Evolutionary conservation across 2,329 filamentous ascomycete species (phyloP), one percentile per base, ranked within the genome.

Genomic region (Zymoseptoria pseudotritici): DNA sequence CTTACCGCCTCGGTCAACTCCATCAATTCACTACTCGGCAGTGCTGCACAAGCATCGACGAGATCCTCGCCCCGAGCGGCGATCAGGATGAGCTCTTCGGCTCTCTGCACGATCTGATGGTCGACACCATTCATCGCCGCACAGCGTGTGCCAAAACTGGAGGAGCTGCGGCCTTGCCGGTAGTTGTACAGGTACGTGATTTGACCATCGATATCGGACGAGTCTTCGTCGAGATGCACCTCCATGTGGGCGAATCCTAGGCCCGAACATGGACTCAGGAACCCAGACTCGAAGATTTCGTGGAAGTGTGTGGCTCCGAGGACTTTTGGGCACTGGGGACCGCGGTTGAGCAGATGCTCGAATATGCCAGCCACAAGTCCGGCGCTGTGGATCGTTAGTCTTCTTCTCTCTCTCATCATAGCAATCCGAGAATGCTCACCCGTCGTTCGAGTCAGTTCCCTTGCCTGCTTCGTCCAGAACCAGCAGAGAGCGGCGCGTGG

Each of bases 401-500:
- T 17, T 13, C 13, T 13, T 13, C 9, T 17, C 36, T 13, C 7
- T 13, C 36, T 13, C 36, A 46, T 46, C 1, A 46, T 46, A 46
- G 5, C 36, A 46, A 4, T 17, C 13, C 17, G 36, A 5, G 17
- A 4, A n/a, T 46, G 36, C 36, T 46, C n/a, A 46, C 36, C 36
- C 86, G 71, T 88, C 85, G 60, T 78, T 79, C 11, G 82, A 80
- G 61, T 86, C 83, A 0, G 86, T 88, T 2, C 86, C 86, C 72
- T 88, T 88, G 1, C 86, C 86, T 68, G 99, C 97, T 70, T 99
- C 94, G 68, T 99, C 94, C 52, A 97, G 85, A n/a, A 99, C 79
- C 1, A 99, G 73, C 5, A 99, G 78, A 69, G 90, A 97, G 54
- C 85, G 83, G 11, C 82, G 78, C 0, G 91, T 96, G 3, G 88